phyloP scores from a whole-genome alignment of 2,329 filamentous ascomycete genomes.

The Talaromyces atroroseus region DNA sequence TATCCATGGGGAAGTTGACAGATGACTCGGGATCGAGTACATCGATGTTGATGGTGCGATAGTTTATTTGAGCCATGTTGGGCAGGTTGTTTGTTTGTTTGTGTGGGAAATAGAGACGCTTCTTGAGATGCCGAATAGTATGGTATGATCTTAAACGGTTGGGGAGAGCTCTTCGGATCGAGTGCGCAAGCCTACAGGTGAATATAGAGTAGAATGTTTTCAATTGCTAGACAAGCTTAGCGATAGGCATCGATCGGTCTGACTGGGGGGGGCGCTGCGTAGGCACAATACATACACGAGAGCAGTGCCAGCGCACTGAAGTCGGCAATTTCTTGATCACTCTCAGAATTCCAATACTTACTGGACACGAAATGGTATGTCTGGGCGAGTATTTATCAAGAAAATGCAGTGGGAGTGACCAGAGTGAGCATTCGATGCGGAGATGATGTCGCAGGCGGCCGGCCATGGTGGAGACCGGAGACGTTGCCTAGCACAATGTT shows the following conservation, averaged over 20 bases:
- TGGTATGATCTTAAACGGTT: neutral
- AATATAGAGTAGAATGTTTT: neutral
- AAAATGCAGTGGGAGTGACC: slow-evolving; percentile 11
- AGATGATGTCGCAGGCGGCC: slow-evolving; percentile 9
- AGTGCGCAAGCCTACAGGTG: neutral
- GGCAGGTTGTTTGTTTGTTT: neutral
- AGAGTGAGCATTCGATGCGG: slow-evolving; percentile 4
- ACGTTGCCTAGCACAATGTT: neutral
- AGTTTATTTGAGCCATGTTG: slow-evolving; percentile 50
- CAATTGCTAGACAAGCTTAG: slow-evolving; percentile 6
- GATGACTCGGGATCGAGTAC: slow-evolving; percentile 83
- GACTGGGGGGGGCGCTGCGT: neutral
- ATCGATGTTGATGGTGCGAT: slow-evolving; percentile 91
- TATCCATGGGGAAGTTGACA: slow-evolving; percentile 82
- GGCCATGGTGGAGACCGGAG: neutral
- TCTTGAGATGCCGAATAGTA: neutral
- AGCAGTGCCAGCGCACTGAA: neutral
- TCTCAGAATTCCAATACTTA: neutral
- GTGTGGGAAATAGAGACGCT: neutral
- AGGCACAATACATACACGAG: neutral
- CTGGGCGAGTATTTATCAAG: neutral
- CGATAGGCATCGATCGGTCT: slow-evolving; percentile 7
- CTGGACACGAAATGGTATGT: neutral
- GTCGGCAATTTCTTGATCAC: neutral
- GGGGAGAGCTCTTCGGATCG: neutral